Evolutionary conservation across 495 filamentous ascomycete species (phyloP).

Genomic region (Antarctomyces pellizariae): DNA sequence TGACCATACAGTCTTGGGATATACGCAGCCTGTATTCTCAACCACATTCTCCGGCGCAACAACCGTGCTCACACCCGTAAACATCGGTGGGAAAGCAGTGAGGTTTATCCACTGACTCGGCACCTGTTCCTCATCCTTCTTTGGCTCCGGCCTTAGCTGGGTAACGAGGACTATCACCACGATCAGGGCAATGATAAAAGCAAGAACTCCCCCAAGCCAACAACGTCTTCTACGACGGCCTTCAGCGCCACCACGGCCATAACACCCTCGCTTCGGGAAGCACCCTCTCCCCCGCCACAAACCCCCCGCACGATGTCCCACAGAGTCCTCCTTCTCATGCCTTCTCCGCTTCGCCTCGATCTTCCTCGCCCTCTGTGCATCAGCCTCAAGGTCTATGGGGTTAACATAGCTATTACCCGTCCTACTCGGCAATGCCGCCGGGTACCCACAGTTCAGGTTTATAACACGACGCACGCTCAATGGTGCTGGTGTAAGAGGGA

Average conservation of each 20-base stretch:
- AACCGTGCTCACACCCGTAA: slow-evolving; percentile 58
- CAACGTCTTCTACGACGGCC: slow-evolving; percentile 37
- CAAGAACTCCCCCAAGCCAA: slow-evolving; percentile 27
- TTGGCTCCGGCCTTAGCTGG: slow-evolving; percentile 27
- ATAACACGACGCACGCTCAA: slow-evolving; percentile 7
- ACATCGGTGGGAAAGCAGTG: slow-evolving; percentile 67
- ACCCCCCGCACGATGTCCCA: slow-evolving; percentile 27
- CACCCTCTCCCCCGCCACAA: slow-evolving; percentile 37
- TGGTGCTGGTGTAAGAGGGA: slow-evolving; percentile 11
- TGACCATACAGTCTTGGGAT: slow-evolving; percentile 51
- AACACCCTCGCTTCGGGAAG: slow-evolving; percentile 32
- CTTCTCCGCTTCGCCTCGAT: slow-evolving; percentile 26
- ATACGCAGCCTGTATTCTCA: slow-evolving; percentile 38
- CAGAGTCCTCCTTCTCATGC: slow-evolving; percentile 37
- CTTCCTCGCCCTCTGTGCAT: slow-evolving; percentile 18
- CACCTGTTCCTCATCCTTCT: slow-evolving; percentile 11
- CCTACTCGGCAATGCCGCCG: slow-evolving; percentile 5
- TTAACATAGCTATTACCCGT: slow-evolving; percentile 7
- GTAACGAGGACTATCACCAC: slow-evolving; percentile 34
- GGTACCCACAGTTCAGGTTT: slow-evolving; percentile 15
- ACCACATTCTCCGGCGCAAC: slow-evolving; percentile 34
- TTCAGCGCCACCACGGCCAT: slow-evolving; percentile 36
- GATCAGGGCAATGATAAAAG: slow-evolving; percentile 32
- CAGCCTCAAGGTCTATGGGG: slow-evolving; percentile 8
- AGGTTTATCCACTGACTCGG: slow-evolving; percentile 55